phyloP scores from a whole-genome alignment of 1,139 yeast genomes.

The Debaryomyces sp. region DNA sequence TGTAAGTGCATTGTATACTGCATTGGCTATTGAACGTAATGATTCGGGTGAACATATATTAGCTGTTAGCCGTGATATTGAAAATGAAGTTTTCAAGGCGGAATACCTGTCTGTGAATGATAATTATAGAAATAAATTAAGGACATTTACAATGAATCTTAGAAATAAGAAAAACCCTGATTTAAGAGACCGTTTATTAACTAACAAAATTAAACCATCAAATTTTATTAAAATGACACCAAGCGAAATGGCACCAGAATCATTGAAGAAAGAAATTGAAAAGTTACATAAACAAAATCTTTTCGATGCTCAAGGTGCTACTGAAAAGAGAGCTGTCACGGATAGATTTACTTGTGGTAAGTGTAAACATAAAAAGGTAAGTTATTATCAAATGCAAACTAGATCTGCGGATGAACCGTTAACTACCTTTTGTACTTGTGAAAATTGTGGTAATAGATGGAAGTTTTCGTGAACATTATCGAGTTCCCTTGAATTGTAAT shows the following conservation, averaged over 20 bases:
- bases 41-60: constrained; percentile 57
- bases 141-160: constrained; percentile 81
- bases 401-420: constrained; percentile 98
- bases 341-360: constrained; percentile 97
- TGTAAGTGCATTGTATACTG: constrained; percentile 81
- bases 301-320: constrained; percentile 98
- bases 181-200: constrained; percentile 67
- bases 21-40: constrained; percentile 79
- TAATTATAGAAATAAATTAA: constrained; percentile 74
- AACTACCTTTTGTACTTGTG: constrained; percentile 97
- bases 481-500: neutral
- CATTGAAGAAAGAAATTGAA: constrained; percentile 81
- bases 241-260: constrained; percentile 92
- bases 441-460: constrained; percentile 97
- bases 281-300: constrained; percentile 84
- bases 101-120: constrained; percentile 60
- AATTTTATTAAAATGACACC: constrained; percentile 81
- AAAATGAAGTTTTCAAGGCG: constrained; percentile 62
- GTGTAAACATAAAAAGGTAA: constrained; percentile 95
- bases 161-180: constrained; percentile 90
- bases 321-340: constrained; percentile 92
- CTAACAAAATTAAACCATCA: constrained; percentile 64
- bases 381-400: constrained; percentile 97
- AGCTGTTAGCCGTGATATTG: constrained; percentile 69
- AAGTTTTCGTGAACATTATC: constrained; percentile 63